Conservation (phyloP, 139 green algal species). For the Medakamo hakoo region DNA sequence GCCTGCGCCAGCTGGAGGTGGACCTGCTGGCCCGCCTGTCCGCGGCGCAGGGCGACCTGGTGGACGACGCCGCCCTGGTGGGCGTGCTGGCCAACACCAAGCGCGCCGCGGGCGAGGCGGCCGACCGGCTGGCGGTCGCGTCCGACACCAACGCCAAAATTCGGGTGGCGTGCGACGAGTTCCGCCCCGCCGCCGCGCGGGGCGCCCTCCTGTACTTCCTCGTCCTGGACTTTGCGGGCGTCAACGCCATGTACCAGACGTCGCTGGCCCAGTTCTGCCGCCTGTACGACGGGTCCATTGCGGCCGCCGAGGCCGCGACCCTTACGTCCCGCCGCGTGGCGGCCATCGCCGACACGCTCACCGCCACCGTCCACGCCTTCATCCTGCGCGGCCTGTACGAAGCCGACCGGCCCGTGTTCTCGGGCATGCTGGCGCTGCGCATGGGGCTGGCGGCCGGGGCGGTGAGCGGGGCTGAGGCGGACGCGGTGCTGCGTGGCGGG, state of each 20-base stretch:
- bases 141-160: conserved; percentile 85
- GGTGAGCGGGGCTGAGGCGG: conserved; percentile 38
- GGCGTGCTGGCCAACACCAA: conserved; percentile 87
- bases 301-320: conserved; percentile 52
- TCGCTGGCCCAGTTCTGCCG: conserved; percentile 61
- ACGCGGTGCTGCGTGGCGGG: conserved; percentile 76
- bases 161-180: conserved; percentile 89
- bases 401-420: conserved; percentile 88
- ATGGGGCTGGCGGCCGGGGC: conserved; percentile 6
- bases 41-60: conserved; percentile 70
- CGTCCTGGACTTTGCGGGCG: conserved; percentile 74
- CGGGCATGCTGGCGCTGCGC: conserved; percentile 81
- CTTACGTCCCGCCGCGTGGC: neutral
- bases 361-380: conserved; percentile 79
- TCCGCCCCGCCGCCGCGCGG: conserved; percentile 70
- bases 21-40: conserved; percentile 79
- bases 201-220: conserved; percentile 89
- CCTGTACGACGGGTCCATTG: conserved; percentile 66
- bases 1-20: conserved; percentile 88
- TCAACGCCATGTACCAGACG: conserved; percentile 94
- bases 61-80: conserved; percentile 92
- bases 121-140: conserved; percentile 69
- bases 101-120: conserved; percentile 50
- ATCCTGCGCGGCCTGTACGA: conserved; percentile 89
- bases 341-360: conserved; percentile 82